Evolutionary conservation across 2,329 filamentous ascomycete genomes (phyloP), one percentile per base, ranked within the genome.

Genomic region (Drechmeria coniospora): DNA sequence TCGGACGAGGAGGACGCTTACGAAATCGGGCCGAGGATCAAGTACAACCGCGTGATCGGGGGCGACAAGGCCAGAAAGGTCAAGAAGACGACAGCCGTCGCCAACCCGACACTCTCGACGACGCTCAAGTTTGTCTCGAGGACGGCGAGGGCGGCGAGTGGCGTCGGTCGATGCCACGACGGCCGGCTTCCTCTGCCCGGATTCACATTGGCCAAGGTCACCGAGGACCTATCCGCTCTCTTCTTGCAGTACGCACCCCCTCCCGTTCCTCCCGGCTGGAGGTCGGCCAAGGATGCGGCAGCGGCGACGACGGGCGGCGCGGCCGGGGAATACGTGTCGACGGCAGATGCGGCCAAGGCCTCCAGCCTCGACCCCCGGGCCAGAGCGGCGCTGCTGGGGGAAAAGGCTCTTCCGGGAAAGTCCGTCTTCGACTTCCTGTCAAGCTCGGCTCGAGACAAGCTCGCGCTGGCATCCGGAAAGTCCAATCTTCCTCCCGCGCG

Each of bases 1-100:
- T 94, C 87, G 4, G 90, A 95, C 39, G 86, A 94, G 25, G 90
- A 95, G 42, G 86, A 94, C 43, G 80, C 83, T 0, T 95, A 93
- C 46, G 80, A 87, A 32, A 76, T 95, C 29, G 87, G 87, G 0
- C 90, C 90, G 0, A 78, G 74, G 39, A 92, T 94, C 47, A 82
- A 77, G 9, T 93, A 92, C 51, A 92, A 81, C 41, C 71, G 75
- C 22, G 65, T 77, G 5, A 71, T 94, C 33, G 84, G 82, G 12
- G 79, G 76, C 0, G 78, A 86, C 36, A 92, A 81, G 51, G 79
- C 77, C 49, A 86, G 82, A 47, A 79, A 81, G 47, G 79, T 77
- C 23, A 62, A 63, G 32, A 48, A 46, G 12, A 38, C 47, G 4
- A 42, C 53, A 1, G 59, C 59, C 9, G 61, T 67, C 7, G 61